Percentiles rank a stretch among this genome's conserved stretches.
Conservation (phyloP, 257 asterid species). For the Avicennia marina region DNA sequence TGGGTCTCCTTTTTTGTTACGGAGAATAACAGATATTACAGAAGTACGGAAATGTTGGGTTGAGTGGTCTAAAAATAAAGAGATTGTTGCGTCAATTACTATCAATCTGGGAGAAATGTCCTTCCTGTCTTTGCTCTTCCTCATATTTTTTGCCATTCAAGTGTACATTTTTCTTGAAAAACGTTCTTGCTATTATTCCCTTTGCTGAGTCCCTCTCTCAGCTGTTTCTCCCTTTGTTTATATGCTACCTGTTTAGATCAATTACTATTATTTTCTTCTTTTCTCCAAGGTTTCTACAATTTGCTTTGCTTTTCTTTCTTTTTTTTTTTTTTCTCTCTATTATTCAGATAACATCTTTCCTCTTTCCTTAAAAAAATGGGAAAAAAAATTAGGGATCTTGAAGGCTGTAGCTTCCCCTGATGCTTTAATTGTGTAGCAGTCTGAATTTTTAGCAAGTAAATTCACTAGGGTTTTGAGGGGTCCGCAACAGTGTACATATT, state of each 20-base stretch:
- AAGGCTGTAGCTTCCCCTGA: not conserved
- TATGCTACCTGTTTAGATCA: no score
- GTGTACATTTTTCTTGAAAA: not conserved
- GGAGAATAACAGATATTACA: constrained; percentile 16
- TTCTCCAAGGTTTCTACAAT: not conserved
- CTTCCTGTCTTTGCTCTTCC: not conserved
- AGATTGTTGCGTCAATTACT: constrained; percentile 8
- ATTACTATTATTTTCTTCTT: not conserved
- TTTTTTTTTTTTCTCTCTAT: not conserved
- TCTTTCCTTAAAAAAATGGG: not conserved
- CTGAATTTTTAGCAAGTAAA: not conserved
- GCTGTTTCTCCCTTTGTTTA: no score
- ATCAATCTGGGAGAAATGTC: not conserved
- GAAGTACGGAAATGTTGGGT: constrained; percentile 26
- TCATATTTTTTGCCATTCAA: not conserved
- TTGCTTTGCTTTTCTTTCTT: no score
- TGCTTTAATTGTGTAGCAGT: not conserved
- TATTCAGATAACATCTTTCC: not conserved
- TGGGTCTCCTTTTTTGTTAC: not conserved
- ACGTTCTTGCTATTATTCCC: not conserved
- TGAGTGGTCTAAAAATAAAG: constrained; percentile 44
- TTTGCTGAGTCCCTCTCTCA: not conserved
- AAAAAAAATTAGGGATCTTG: constrained; percentile 15
- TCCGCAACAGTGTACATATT: not conserved
- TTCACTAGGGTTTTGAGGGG: constrained; percentile 24